Base-by-base conservation (phyloP, 805 yeast genomes). In the Maudiozyma barnettii region DNA sequence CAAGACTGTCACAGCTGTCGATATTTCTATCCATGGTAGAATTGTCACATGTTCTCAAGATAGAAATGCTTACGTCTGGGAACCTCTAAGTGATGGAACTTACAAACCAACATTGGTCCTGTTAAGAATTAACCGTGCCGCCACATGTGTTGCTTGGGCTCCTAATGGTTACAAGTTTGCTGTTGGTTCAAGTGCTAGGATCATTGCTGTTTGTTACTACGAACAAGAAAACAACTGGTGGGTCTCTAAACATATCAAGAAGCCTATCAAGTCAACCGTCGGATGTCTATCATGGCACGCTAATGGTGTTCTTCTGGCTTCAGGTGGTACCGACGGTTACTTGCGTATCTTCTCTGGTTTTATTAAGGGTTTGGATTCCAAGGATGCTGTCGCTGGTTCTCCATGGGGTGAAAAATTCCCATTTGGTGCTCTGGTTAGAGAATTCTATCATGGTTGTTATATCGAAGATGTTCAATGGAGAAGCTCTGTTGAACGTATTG, bases 191-290 rank as follows among this genome's bases (percentile, higher is more conserved):
- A 88, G 96, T 42, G 97, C 96, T 41, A 74, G 98, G 50, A 84
- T 85, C 52, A 82, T 93, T 66, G 96, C 98, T 9, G 85, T 93
- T 44, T 93, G 99, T 71, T 93, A 90, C 70, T 93, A 84, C 64
- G 99, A 93, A 69, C 84, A 75, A 52, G 96, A 89, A 59, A 93
- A 91, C 65, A 96, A 93, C 65, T 93, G 99, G 99, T 93, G 99
- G 99, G 90, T 93, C 45, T 87, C 98, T 13, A 91, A 91, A 68
- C 99, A 91, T 70, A 84, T 93, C 68, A 90, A 90, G 72, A 88
- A 86, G 67, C 96, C 97, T n/a, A 73, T 93, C 58, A 82, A 83
- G 64, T 84, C 96, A 10, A 88, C 97, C 30, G 76, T 90, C 55
- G 74, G 90, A 54, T 74, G 84, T 41, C 73, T 91, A 47, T 82